Conservation (phyloP, 306 rosid species). For the Cicer chorassanicum region DNA sequence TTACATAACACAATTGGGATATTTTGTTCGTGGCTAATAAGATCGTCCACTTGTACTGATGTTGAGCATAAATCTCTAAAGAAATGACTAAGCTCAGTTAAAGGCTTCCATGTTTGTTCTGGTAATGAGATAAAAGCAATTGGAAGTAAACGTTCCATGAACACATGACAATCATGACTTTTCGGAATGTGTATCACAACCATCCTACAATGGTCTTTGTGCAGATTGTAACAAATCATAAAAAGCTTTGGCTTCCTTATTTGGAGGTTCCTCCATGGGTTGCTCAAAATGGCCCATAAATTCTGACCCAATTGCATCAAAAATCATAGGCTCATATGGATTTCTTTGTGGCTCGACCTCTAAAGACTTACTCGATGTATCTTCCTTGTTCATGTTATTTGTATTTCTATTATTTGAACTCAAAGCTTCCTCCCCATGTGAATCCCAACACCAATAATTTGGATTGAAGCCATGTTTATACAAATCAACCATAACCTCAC, state of each 20-base stretch:
- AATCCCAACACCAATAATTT: background rate
- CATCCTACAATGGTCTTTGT: background rate
- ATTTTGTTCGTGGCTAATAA: too few relatives aligned
- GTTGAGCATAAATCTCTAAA: too few relatives aligned
- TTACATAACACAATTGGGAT: too few relatives aligned
- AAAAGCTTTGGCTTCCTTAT: background rate
- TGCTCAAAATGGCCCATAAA: background rate
- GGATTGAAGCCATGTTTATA: conserved; percentile 7
- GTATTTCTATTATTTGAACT: background rate
- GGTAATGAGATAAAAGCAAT: too few relatives aligned
- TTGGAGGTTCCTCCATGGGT: background rate
- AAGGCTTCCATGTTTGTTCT: too few relatives aligned
- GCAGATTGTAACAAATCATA: conserved; percentile 7
- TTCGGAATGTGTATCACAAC: background rate
- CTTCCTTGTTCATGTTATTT: background rate
- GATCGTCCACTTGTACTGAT: too few relatives aligned
- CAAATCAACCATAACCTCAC: background rate
- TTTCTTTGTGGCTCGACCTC: background rate
- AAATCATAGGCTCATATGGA: too few relatives aligned
- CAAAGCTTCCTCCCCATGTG: background rate
- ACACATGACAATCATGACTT: too few relatives aligned
- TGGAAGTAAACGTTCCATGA: too few relatives aligned
- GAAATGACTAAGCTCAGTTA: too few relatives aligned
- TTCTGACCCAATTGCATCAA: background rate
- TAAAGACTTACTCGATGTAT: background rate